Evolutionary conservation across 768 basidiomycete genomes (phyloP).

Genomic region (Tulasnella calospora): DNA sequence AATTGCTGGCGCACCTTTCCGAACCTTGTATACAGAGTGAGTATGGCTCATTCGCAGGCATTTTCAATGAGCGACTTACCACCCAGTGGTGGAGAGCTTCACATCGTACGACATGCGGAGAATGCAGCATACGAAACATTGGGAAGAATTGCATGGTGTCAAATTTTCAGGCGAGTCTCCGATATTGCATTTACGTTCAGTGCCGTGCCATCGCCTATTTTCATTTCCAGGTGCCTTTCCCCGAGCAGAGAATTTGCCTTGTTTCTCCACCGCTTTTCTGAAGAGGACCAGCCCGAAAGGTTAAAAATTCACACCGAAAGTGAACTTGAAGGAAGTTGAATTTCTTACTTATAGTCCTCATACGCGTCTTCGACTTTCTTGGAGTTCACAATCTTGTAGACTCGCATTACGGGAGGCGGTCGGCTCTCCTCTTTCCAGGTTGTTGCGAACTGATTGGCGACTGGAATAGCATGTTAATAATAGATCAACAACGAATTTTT

Average conservation of each 20-base stretch:
- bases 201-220: conserved; percentile 72
- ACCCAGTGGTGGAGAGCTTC: background rate
- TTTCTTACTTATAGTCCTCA: background rate
- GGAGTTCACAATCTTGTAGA: conserved; percentile 5
- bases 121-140: background rate
- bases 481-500: background rate
- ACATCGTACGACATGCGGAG: conserved; percentile 8
- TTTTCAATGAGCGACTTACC: background rate
- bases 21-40: background rate
- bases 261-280: conserved; percentile 50
- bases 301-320: background rate
- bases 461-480: background rate
- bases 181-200: conserved; percentile 54
- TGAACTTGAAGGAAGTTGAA: background rate
- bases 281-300: background rate
- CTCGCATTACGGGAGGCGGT: background rate
- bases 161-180: conserved; percentile 1
- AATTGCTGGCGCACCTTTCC: conserved; percentile 4
- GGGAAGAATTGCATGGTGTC: background rate
- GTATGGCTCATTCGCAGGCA: background rate
- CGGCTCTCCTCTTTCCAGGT: background rate
- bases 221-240: conserved; percentile 63
- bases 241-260: conserved; percentile 52
- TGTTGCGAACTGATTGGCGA: background rate
- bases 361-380: background rate